A percentile compares a stretch with the other conserved stretches of the same genome.
These are phyloP conservation scores for Eutrema yunnanense DNA, from an alignment of 345 rosid species.

Conservation along the genomic window DNA sequence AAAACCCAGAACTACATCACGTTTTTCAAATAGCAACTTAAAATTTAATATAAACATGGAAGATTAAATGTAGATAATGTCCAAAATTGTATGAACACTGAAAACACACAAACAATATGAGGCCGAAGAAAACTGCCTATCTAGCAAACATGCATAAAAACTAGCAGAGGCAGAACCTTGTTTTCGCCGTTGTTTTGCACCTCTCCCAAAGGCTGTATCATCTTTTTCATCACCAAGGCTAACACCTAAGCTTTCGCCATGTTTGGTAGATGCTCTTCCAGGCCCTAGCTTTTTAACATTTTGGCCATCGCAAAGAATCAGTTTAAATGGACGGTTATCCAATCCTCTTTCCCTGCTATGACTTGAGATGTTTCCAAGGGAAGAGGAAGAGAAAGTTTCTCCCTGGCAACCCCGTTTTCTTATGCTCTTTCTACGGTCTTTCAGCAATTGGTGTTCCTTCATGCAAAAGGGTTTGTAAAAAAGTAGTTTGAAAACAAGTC, in stretches of 20 bases:
- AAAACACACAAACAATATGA: slow-evolving; percentile 3
- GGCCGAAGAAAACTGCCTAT: neutral
- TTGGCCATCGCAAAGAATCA: slow-evolving; percentile 72
- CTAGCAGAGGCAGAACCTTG: slow-evolving; percentile 44
- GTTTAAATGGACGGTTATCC: slow-evolving; percentile 57
- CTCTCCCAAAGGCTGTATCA: slow-evolving; percentile 49
- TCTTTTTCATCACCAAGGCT: slow-evolving; percentile 54
- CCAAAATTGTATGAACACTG: neutral
- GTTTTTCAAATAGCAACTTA: neutral
- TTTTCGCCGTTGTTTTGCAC: slow-evolving; percentile 73
- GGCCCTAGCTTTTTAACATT: slow-evolving; percentile 69
- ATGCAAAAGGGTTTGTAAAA: slow-evolving; percentile 26
- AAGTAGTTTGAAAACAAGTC: slow-evolving; percentile 17
- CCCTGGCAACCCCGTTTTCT: slow-evolving; percentile 65
- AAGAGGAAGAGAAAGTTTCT: slow-evolving; percentile 57
- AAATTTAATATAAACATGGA: neutral
- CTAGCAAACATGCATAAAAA: neutral
- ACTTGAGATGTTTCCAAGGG: slow-evolving; percentile 50
- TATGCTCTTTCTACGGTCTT: slow-evolving; percentile 84
- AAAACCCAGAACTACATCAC: slow-evolving; percentile 4
- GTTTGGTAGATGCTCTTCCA: slow-evolving; percentile 62
- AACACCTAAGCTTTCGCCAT: slow-evolving; percentile 49
- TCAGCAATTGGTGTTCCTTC: slow-evolving; percentile 95
- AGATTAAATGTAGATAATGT: neutral
- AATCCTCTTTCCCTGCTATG: slow-evolving; percentile 59